phyloP scores from a whole-genome alignment of 805 yeast species.

The Wickerhamiella spandovensis region DNA sequence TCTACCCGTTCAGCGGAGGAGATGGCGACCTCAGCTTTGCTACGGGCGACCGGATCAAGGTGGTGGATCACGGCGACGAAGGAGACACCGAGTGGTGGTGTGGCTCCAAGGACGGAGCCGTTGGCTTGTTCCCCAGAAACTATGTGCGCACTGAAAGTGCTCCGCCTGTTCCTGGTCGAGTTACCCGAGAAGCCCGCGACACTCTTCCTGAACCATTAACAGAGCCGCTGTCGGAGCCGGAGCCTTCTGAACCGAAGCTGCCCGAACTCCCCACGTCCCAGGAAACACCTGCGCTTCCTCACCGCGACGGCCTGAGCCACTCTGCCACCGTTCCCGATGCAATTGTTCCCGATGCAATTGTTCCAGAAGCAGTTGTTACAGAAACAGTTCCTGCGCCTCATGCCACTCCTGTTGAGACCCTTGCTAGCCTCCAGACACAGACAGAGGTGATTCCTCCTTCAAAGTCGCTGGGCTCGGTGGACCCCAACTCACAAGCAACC shows the following conservation, averaged over 20 bases:
- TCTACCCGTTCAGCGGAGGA: conserved; percentile 26
- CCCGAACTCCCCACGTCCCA: too few species aligned
- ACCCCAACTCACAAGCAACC: background rate
- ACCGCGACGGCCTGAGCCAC: too few species aligned
- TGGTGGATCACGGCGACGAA: conserved; percentile 26
- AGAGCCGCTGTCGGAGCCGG: background rate
- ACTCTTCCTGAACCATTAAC: background rate
- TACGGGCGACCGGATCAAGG: conserved; percentile 26
- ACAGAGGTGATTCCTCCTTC: too few species aligned
- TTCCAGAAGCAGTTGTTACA: too few species aligned
- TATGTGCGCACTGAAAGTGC: conserved; percentile 23
- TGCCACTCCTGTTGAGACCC: too few species aligned
- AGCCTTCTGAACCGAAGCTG: too few species aligned
- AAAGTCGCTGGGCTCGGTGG: too few species aligned
- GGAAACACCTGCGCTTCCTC: too few species aligned
- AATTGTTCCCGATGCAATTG: too few species aligned
- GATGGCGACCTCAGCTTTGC: conserved; percentile 27
- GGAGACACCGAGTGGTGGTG: conserved; percentile 38
- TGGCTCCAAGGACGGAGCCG: conserved; percentile 30
- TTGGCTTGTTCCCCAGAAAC: conserved; percentile 36
- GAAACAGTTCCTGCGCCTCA: background rate
- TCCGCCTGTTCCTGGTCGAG: background rate
- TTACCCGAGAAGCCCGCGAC: background rate
- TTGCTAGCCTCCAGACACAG: too few species aligned
- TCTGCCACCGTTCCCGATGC: too few species aligned